Percentiles rank a stretch among this genome's conserved stretches.
Evolutionary conservation across 768 basidiomycete genomes (phyloP).

Genomic region (Cyclocybe cylindracea): DNA sequence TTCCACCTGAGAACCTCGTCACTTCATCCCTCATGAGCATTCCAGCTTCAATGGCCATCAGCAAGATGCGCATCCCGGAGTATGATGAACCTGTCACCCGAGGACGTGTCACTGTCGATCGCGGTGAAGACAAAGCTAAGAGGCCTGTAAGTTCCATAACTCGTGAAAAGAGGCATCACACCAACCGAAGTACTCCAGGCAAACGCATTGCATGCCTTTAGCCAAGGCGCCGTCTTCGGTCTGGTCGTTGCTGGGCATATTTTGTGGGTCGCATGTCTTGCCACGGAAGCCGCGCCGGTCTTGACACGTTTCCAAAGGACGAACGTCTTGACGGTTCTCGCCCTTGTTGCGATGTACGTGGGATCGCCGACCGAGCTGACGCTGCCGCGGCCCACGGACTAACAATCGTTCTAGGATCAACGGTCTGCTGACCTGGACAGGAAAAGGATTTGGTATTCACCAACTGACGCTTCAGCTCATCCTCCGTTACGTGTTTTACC

Average conservation of each 20-base stretch:
- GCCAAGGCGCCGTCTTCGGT: conserved; percentile 82
- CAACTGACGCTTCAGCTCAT: conserved; percentile 82
- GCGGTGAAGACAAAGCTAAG: conserved; percentile 56
- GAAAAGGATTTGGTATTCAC: conserved; percentile 81
- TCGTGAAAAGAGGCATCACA: conserved; percentile 51
- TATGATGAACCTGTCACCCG: conserved; percentile 84
- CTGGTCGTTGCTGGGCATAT: conserved; percentile 89
- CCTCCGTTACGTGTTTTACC: conserved; percentile 87
- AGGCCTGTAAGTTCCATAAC: conserved; percentile 40
- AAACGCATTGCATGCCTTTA: conserved; percentile 85
- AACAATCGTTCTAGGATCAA: conserved; percentile 51
- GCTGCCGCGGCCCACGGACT: not conserved
- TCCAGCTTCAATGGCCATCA: conserved; percentile 91
- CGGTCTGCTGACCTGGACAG: conserved; percentile 87
- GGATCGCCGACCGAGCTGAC: too few relatives aligned
- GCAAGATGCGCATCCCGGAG: conserved; percentile 86
- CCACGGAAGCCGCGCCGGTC: not conserved
- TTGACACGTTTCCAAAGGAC: conserved; percentile 42
- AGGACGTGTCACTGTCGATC: conserved; percentile 77
- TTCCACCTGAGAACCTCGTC: conserved; percentile 77
- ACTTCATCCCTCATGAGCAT: conserved; percentile 95
- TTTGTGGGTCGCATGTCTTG: conserved; percentile 48
- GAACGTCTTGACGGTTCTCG: conserved; percentile 83
- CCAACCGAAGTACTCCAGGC: conserved; percentile 42
- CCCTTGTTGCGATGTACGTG: conserved; percentile 66